Evolutionary conservation across 768 basidiomycete species (phyloP), one percentile per base, ranked within the genome.

Genomic region (Tremella mesenterica): DNA sequence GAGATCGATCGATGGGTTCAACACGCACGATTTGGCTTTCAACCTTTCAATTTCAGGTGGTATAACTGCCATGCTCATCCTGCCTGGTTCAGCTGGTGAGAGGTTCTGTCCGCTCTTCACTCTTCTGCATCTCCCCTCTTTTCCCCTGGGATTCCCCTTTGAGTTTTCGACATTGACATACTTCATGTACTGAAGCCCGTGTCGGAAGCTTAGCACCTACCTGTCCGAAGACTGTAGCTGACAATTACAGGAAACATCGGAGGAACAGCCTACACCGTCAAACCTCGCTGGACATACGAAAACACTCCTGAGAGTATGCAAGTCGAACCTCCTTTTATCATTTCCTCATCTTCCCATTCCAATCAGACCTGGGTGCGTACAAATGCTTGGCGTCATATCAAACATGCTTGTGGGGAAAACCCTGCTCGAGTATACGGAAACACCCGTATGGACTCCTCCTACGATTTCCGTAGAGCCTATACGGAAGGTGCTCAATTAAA

Each of bases 11-110:
- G 91, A 96, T 68, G 88, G 80, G 0, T 79, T 95, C 62, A 85
- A 92, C 68, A 89, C 86, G 0, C 86, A 89, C 55, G 90, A 92
- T 65, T 79, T 81, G 23, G 78, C 83, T 1, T 84, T 83, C 69
- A 76, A 77, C 52, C 77, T 88, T 14, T 80, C 86, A 2, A 83
- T 90, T 50, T 80, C 91, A 2, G 90, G 90, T 10, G 92, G 89
- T 13, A 84, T 93, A 29, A 93, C 92, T 0, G 85, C 88, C 2
- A 83, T 80, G 14, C 85, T 88, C 61, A 77, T 92, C 34, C 75
- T 91, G 3, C 86, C 90, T 8, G 90, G 88, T 6, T 64, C 61
- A 3, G 69, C 67, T 4, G 44, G 43, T 49, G 14, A 23, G 49
- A 13, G 4, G 26, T 13, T 49, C 48, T n/a, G n/a, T n/a, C n/a